A percentile compares a stretch with the other conserved stretches of the same genome.
phyloP scores from a whole-genome alignment of 306 rosid species.

The Macrotyloma uniflorum region DNA sequence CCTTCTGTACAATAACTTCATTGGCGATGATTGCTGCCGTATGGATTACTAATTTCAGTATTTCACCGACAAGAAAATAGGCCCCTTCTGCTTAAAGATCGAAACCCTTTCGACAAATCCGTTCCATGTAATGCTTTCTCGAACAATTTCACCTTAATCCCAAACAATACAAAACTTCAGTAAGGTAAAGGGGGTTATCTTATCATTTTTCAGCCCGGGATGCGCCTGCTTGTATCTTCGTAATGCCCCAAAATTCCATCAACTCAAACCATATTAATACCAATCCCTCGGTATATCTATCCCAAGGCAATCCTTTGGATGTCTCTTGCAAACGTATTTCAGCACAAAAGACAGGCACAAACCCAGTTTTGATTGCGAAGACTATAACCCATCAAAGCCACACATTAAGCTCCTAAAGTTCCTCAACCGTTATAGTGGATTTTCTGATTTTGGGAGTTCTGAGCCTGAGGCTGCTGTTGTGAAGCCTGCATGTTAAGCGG shows the following conservation, averaged over 20 bases:
- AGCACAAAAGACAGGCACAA: slow-evolving; percentile 82
- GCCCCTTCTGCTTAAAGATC: slow-evolving; percentile 44
- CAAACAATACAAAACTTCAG: slow-evolving; percentile 73
- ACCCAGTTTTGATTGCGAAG: slow-evolving; percentile 84
- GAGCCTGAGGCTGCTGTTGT: slow-evolving; percentile 82
- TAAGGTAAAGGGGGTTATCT: slow-evolving; percentile 73
- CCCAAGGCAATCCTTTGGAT: slow-evolving; percentile 55
- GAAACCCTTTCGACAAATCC: slow-evolving; percentile 81
- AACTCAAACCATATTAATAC: slow-evolving; percentile 53
- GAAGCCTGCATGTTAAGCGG: slow-evolving; percentile 83
- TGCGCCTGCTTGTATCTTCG: slow-evolving; percentile 63
- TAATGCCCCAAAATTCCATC: slow-evolving; percentile 59
- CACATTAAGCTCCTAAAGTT: slow-evolving; percentile 46
- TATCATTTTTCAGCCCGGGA: slow-evolving; percentile 78
- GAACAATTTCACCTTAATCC: slow-evolving; percentile 51
- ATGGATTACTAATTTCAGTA: slow-evolving; percentile 47
- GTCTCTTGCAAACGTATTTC: slow-evolving; percentile 58
- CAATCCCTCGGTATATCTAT: slow-evolving; percentile 53
- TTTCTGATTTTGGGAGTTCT: slow-evolving; percentile 92
- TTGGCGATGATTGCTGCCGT: slow-evolving; percentile 44
- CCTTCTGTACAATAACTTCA: slow-evolving; percentile 64
- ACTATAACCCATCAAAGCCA: slow-evolving; percentile 88
- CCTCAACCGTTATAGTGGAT: slow-evolving; percentile 86
- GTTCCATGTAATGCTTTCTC: slow-evolving; percentile 72
- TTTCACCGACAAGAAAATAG: slow-evolving; percentile 47